Percentiles rank a stretch among this genome's conserved stretches.
Evolutionary conservation across 192 early-diverging fungal species (phyloP).

Genomic region (Linnemannia zychae): DNA sequence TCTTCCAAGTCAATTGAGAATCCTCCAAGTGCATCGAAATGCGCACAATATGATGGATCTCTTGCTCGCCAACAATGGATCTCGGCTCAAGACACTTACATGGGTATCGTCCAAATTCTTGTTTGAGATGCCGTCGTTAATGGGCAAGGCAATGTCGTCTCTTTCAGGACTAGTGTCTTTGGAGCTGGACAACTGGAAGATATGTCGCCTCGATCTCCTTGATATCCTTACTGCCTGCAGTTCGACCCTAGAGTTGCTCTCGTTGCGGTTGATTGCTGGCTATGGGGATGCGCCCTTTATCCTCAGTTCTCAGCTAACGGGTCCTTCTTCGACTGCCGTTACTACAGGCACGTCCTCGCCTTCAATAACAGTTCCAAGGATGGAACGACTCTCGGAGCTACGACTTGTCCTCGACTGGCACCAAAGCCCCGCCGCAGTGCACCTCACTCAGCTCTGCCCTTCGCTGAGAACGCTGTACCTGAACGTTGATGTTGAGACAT

Average conservation of each 20-base stretch:
- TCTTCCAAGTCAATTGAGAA: neutral
- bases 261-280: neutral
- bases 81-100: neutral
- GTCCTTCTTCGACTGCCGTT: neutral
- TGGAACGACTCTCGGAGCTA: neutral
- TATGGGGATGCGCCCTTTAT: neutral
- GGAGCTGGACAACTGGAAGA: constrained; percentile 10
- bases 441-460: constrained; percentile 8
- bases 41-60: neutral
- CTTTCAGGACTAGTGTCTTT: constrained; percentile 13
- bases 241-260: neutral
- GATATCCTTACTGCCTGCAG: neutral
- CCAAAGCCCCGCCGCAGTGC: constrained; percentile 1
- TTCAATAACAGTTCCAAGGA: neutral
- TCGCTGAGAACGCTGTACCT: neutral
- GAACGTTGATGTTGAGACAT: constrained; percentile 20
- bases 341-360: neutral
- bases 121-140: neutral
- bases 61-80: constrained; percentile 1
- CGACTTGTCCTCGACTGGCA: constrained; percentile 18
- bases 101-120: neutral
- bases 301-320: neutral
- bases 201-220: neutral
- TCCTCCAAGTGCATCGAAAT: neutral
- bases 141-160: neutral